phyloP scores from a whole-genome alignment of 345 rosid species.

The Bruguiera parviflora region DNA sequence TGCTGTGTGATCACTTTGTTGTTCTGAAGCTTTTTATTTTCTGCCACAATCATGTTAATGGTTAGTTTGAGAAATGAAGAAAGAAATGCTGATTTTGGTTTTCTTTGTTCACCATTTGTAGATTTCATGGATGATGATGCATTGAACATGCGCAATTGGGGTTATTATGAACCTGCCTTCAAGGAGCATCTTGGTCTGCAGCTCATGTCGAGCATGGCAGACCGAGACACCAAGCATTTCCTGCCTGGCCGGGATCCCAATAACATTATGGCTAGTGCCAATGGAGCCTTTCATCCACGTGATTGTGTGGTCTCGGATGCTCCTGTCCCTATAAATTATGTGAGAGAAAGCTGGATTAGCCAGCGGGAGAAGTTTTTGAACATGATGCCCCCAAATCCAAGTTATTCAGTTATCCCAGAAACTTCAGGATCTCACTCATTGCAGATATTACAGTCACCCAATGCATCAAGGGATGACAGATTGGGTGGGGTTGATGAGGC shows the following conservation, averaged over 20 bases:
- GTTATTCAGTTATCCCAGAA: conserved; percentile 51
- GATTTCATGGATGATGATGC: conserved; percentile 75
- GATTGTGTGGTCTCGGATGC: conserved; percentile 58
- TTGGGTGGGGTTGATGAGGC: conserved; percentile 50
- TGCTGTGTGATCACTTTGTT: no score
- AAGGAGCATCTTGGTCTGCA: conserved; percentile 73
- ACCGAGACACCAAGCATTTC: conserved; percentile 67
- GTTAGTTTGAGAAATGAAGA: neutral
- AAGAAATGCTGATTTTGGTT: neutral
- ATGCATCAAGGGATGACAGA: conserved; percentile 48
- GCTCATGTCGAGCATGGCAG: conserved; percentile 67
- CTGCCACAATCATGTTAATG: neutral
- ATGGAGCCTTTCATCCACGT: conserved; percentile 49
- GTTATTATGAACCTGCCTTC: conserved; percentile 72
- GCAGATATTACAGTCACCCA: conserved; percentile 62
- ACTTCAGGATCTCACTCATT: conserved; percentile 56
- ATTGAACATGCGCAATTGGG: conserved; percentile 77
- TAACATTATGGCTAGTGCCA: conserved; percentile 48
- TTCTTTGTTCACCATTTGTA: conserved; percentile 23
- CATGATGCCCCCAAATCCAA: conserved; percentile 48
- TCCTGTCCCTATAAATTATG: conserved; percentile 56
- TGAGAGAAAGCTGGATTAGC: conserved; percentile 61
- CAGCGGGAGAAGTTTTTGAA: conserved; percentile 69
- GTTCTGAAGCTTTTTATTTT: no score
- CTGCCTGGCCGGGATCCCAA: conserved; percentile 66